Evolutionary conservation across 208 protist species (phyloP).

Genomic region (Leishmania tropica): DNA sequence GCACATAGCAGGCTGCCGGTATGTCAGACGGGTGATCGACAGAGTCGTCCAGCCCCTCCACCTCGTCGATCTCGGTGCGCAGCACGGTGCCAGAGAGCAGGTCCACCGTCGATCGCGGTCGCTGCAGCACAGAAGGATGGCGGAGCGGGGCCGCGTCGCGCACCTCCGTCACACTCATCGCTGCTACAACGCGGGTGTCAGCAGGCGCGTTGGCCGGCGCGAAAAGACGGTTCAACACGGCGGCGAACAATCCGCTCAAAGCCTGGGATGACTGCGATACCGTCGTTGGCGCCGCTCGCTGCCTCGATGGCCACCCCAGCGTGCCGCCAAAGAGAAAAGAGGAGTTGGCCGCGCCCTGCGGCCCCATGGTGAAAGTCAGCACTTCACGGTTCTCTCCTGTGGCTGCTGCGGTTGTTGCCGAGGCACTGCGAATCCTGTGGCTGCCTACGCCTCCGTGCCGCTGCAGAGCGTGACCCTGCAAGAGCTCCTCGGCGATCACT

Average conservation of each 20-base stretch:
- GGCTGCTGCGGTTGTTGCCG: not conserved
- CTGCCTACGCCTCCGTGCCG: not conserved
- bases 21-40: constrained; percentile 32
- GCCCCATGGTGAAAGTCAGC: constrained; percentile 23
- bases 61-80: not conserved
- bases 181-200: constrained; percentile 6
- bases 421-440: not conserved
- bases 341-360: constrained; percentile 19
- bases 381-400: constrained; percentile 12
- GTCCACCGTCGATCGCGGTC: constrained; percentile 32
- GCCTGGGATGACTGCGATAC: not conserved
- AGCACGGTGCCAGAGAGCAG: constrained; percentile 32
- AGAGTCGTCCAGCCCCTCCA: not conserved
- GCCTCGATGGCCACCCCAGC: not conserved
- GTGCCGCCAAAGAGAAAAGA: constrained; percentile 21
- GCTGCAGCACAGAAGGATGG: constrained; percentile 29
- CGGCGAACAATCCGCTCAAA: constrained; percentile 18
- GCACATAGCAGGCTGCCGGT: constrained; percentile 36
- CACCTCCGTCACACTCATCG: constrained; percentile 33
- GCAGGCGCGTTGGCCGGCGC: not conserved
- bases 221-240: constrained; percentile 32
- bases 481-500: constrained; percentile 18
- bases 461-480: not conserved
- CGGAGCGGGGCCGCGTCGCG: constrained; percentile 30
- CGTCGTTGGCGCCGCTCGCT: not conserved